A percentile compares a stretch with the other conserved stretches of the same genome.
phyloP scores from a whole-genome alignment of 192 early-diverging fungal species.

The Piromyces finnis region DNA sequence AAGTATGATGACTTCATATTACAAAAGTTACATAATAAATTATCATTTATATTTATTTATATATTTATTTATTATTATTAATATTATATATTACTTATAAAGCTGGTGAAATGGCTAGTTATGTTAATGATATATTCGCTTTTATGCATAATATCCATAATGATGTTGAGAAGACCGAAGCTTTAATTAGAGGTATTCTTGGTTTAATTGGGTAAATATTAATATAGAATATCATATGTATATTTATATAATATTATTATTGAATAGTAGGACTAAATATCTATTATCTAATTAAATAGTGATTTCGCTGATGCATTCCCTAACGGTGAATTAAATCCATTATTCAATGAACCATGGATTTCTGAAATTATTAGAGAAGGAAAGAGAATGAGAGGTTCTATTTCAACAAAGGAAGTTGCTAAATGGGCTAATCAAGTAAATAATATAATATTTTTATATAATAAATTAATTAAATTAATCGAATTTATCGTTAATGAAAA shows the following conservation, averaged over 20 bases:
- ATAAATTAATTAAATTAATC: too few species aligned
- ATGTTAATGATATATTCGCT: slow-evolving; percentile 51
- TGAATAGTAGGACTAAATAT: too few species aligned
- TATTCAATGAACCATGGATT: slow-evolving; percentile 61
- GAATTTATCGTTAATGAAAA: too few species aligned
- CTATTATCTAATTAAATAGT: slow-evolving; percentile 17
- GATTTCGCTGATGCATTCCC: slow-evolving; percentile 86
- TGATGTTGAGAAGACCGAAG: slow-evolving; percentile 43
- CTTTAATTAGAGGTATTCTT: slow-evolving; percentile 53
- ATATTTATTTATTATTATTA: too few species aligned
- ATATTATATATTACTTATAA: slow-evolving; percentile 4
- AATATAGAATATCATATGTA: neutral
- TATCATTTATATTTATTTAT: too few species aligned
- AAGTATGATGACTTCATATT: slow-evolving; percentile 23
- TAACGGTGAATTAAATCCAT: slow-evolving; percentile 44
- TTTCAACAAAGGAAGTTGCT: slow-evolving; percentile 31
- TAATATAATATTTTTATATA: too few species aligned
- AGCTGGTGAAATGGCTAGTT: slow-evolving; percentile 41
- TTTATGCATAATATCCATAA: slow-evolving; percentile 54
- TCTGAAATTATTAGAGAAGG: slow-evolving; percentile 54
- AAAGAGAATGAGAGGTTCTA: slow-evolving; percentile 17
- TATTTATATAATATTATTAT: neutral
- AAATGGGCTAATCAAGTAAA: slow-evolving; percentile 34
- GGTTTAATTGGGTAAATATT: slow-evolving; percentile 61
- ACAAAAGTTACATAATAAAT: too few species aligned